A percentile compares a stretch with the other conserved stretches of the same genome.
Evolutionary conservation across 2,329 filamentous ascomycete species (phyloP).

Genomic region (Colletotrichum paranaense): DNA sequence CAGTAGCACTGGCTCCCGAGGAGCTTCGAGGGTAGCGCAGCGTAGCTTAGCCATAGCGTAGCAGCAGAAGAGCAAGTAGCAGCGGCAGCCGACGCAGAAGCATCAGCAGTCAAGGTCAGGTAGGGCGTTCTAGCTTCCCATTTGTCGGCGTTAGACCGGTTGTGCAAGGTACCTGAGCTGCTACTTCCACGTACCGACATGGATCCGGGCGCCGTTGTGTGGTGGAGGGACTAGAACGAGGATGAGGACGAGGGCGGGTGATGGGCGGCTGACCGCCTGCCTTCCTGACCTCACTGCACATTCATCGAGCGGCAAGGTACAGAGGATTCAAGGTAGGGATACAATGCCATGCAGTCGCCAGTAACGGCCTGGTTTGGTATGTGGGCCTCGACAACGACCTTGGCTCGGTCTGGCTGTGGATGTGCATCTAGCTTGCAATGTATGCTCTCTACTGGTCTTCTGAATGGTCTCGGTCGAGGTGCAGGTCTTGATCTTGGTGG

Average conservation of each 20-base stretch:
- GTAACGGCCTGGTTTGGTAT: not conserved
- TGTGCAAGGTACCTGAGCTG: conserved; percentile 34
- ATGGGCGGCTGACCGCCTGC: conserved; percentile 19
- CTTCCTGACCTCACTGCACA: conserved; percentile 6
- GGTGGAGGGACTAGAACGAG: not conserved
- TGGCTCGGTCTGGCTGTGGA: conserved; percentile 4
- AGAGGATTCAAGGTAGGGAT: not conserved
- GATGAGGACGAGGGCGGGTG: not conserved
- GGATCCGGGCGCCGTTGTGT: conserved; percentile 1
- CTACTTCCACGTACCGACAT: conserved; percentile 29
- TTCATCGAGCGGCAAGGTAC: conserved; percentile 12
- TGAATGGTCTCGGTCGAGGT: not conserved
- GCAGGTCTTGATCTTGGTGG: not conserved
- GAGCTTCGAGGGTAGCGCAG: conserved; percentile 8
- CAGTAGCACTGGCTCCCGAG: conserved; percentile 19
- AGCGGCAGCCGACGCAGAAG: conserved; percentile 15
- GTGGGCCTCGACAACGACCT: conserved; percentile 6
- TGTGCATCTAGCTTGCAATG: not conserved
- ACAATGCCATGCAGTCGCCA: conserved; percentile 1
- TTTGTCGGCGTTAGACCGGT: conserved; percentile 17
- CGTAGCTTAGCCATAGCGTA: conserved; percentile 11
- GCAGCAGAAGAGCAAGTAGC: conserved; percentile 19
- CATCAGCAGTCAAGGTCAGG: conserved; percentile 5
- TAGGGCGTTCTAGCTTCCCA: conserved; percentile 2
- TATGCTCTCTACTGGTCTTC: not conserved